Evolutionary conservation across 2,329 filamentous ascomycete species (phyloP).

Genomic region (Paecilomyces niveus): DNA sequence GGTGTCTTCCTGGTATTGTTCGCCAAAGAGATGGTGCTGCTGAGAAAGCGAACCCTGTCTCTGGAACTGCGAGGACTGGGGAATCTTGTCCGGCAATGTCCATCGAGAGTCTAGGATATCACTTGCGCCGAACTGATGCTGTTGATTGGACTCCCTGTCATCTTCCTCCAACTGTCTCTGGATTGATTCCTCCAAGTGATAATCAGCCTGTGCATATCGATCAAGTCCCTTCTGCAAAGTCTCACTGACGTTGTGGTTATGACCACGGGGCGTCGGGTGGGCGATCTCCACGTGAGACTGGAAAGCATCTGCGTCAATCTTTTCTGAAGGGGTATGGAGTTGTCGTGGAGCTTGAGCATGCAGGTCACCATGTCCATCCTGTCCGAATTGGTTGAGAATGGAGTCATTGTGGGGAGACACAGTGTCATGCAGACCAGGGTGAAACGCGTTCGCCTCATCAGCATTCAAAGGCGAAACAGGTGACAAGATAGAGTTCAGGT

Average conservation of each 20-base stretch:
- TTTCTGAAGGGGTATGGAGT: constrained; percentile 20
- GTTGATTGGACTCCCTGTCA: constrained; percentile 43
- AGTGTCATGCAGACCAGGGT: constrained; percentile 18
- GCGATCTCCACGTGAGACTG: constrained; percentile 47
- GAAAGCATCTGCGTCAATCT: constrained; percentile 30
- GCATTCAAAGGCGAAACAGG: constrained; percentile 57
- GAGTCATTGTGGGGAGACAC: constrained; percentile 14
- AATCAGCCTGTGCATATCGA: constrained; percentile 59
- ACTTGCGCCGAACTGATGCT: constrained; percentile 16
- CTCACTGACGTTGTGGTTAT: constrained; percentile 66
- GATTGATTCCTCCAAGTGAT: constrained; percentile 73
- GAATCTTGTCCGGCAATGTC: constrained; percentile 27
- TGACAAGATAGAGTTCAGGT: constrained; percentile 48
- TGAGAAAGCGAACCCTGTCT: constrained; percentile 15
- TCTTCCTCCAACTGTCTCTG: constrained; percentile 72
- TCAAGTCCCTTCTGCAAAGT: constrained; percentile 79
- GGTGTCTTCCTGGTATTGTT: constrained; percentile 22
- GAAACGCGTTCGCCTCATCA: constrained; percentile 40
- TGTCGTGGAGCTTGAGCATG: constrained; percentile 20
- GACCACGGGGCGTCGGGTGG: constrained; percentile 54
- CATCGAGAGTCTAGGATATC: constrained; percentile 29
- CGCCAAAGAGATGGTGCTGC: constrained; percentile 28
- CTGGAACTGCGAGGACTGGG: constrained; percentile 8
- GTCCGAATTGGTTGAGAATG: constrained; percentile 16
- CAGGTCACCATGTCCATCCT: constrained; percentile 20